Base-by-base conservation (phyloP, 306 rosid genomes). In the Carpinus fangiana region DNA sequence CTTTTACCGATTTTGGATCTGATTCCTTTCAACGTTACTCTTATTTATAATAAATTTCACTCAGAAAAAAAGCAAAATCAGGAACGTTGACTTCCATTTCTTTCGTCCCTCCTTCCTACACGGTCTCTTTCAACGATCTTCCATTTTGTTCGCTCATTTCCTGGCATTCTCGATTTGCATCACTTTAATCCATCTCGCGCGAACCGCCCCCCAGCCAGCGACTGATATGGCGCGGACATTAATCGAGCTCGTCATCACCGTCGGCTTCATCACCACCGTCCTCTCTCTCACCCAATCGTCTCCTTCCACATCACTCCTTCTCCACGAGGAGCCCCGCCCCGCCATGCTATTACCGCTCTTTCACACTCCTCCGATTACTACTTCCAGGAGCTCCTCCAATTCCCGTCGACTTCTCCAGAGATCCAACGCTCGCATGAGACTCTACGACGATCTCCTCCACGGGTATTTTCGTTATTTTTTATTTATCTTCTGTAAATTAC, bases 361-460 rank as follows among this genome's bases (percentile, higher is more conserved):
- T 21, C 93, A 61, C 73, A 85, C 92, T 74, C 12, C 84, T 38
- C 84, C 89, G 36, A 74, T 86, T 80, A 81, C 88, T 20, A 81
- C 88, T 20, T 80, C 94, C 41, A 8, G 46, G 41, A 57, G 81
- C 8, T 11, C 72, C 46, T 76, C 83, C 73, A 78, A 73, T 70
- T 68, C 82, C 5, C 97, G 84, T 34, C 99, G 99, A 73, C 89
- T 53, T 34, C 96, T 95, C 31, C 90, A 83, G 75, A 75, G 84
- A 86, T 93, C 96, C 74, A 86, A 86, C 76, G 98, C 98, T 76
- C 96, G 90, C 76, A 93, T 95, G 99, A 36, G 94, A 50, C 99
- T 95, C 83, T 59, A 90, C 80, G 99, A 95, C 71, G 99, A 93
- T 82, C 99, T 95, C 70, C 89, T 82, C 14, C 88, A 90, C 80